A percentile compares a stretch with the other conserved stretches of the same genome.
These are phyloP conservation scores for Nyctanthes arbortristis DNA, from an alignment of 257 asterid species.

Conservation along the genomic window DNA sequence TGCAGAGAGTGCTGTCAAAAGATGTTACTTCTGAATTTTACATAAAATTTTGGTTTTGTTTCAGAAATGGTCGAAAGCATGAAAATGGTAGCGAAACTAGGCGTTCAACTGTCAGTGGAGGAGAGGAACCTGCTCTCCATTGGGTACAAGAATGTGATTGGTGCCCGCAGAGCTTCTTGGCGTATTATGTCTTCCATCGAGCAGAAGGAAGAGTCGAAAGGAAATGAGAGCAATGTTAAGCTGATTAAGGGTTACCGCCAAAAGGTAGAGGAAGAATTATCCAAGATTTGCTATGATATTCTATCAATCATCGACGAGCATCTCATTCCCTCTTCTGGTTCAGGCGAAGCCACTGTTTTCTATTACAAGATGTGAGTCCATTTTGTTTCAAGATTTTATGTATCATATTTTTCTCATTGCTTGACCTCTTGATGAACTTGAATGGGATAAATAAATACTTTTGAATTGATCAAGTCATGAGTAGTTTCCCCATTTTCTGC, in stretches of 20 bases:
- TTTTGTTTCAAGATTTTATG: not conserved
- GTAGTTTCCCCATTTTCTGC: no score
- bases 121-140: conserved; percentile 94
- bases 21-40: no score
- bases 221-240: conserved; percentile 70
- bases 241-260: conserved; percentile 71
- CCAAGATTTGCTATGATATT: conserved; percentile 81
- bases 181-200: conserved; percentile 92
- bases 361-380: conserved; percentile 80
- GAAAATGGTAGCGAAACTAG: conserved; percentile 78
- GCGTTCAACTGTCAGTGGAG: conserved; percentile 81
- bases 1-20: no score
- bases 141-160: conserved; percentile 96
- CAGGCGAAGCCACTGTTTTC: conserved; percentile 92
- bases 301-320: conserved; percentile 73
- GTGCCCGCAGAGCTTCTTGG: conserved; percentile 97
- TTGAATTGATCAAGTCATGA: not conserved
- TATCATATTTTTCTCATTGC: not conserved
- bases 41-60: conserved; percentile 4
- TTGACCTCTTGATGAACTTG: conserved; percentile 10
- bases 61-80: conserved; percentile 91
- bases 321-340: conserved; percentile 73
- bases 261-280: conserved; percentile 85
- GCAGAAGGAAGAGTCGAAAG: conserved; percentile 89
- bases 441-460: not conserved